Conservation (phyloP, 305 asterid species). For the Fraxinus sp. region DNA sequence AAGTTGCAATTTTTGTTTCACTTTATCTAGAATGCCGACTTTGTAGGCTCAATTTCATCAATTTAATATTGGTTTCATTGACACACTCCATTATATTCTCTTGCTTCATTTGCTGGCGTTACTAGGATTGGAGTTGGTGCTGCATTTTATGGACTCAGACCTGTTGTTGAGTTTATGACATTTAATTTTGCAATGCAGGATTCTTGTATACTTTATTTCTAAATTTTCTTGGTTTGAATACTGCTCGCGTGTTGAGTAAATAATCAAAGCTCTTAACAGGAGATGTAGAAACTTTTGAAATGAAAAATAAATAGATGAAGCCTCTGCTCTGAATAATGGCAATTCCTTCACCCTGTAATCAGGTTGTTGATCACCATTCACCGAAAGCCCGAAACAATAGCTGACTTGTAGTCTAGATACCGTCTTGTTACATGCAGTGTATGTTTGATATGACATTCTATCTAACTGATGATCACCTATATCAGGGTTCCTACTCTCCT, state of each 20-base stretch:
- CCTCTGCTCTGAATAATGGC: not conserved
- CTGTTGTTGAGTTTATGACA: conserved; percentile 56
- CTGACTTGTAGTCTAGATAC: not conserved
- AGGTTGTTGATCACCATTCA: not conserved
- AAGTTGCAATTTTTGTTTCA: not conserved
- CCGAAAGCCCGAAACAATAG: not conserved
- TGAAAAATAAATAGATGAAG: not conserved
- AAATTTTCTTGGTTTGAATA: not conserved
- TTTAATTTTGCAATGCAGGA: conserved; percentile 65
- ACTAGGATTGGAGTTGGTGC: conserved; percentile 56
- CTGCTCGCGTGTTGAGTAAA: not conserved
- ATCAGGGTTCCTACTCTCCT: not conserved
- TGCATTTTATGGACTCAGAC: conserved; percentile 49
- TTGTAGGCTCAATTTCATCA: not conserved
- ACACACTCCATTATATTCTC: not conserved
- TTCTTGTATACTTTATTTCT: not conserved
- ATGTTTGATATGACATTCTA: not conserved
- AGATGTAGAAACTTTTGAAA: not conserved
- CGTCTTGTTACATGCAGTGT: not conserved
- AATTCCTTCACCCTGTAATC: not conserved
- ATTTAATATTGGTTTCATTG: not conserved
- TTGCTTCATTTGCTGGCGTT: conserved; percentile 37
- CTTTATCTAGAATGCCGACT: not conserved
- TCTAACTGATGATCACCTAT: not conserved
- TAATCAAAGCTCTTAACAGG: not conserved